Conservation (phyloP, 495 filamentous ascomycete genomes). For the Penicillium ochrochloron region DNA sequence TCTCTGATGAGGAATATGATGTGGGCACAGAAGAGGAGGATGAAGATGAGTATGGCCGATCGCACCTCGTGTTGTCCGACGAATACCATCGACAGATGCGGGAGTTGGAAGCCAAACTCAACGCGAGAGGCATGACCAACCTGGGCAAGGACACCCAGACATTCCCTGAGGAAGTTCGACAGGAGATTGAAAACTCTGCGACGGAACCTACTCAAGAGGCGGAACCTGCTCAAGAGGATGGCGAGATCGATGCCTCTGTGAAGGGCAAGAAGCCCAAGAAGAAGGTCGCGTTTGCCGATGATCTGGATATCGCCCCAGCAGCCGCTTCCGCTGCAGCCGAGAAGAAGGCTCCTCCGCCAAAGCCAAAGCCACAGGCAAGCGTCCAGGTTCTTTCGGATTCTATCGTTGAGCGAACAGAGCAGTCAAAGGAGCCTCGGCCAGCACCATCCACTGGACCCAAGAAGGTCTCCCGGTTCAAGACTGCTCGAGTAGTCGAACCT, state of each 20-base stretch:
- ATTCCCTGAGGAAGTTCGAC: constrained; percentile 40
- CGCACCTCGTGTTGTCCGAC: constrained; percentile 62
- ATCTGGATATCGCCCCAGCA: constrained; percentile 70
- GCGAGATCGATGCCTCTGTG: constrained; percentile 12
- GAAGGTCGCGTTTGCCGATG: constrained; percentile 80
- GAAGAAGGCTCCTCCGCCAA: constrained; percentile 39
- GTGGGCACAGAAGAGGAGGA: constrained; percentile 61
- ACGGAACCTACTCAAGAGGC: constrained; percentile 23
- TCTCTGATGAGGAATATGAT: constrained; percentile 57
- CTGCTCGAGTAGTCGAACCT: constrained; percentile 30
- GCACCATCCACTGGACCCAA: constrained; percentile 36
- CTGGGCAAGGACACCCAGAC: constrained; percentile 49
- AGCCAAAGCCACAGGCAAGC: constrained; percentile 39
- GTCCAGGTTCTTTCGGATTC: constrained; percentile 43
- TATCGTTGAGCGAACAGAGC: constrained; percentile 53
- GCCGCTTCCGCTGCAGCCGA: constrained; percentile 31
- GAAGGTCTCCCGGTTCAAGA: constrained; percentile 51
- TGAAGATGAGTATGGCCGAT: constrained; percentile 72
- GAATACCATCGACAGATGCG: constrained; percentile 81
- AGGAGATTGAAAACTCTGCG: constrained; percentile 35
- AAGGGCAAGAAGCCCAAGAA: constrained; percentile 53
- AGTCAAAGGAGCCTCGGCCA: constrained; percentile 21
- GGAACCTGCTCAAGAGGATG: constrained; percentile 20
- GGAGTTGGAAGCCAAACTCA: constrained; percentile 76
- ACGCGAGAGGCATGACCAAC: constrained; percentile 58